Base-by-base conservation (phyloP, 176 grass and related monocot genomes). In the Poa pratensis region DNA sequence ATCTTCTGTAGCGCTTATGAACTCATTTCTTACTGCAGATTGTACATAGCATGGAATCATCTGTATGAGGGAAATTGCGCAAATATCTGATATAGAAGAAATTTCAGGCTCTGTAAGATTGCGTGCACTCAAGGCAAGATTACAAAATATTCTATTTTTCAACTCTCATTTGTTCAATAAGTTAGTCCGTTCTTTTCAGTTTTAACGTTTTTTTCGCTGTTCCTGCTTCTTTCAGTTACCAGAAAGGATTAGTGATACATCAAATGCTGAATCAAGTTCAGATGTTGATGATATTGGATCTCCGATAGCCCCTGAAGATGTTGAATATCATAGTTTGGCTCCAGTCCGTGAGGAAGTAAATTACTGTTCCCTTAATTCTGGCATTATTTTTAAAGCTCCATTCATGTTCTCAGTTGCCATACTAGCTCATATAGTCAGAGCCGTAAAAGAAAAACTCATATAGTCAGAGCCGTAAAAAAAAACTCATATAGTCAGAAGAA, bases 301-400 rank as follows among this genome's bases (percentile, higher is more conserved):
- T 74, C 90, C 93, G 66, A 17, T 74, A 23, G 90, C 80, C 73
- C 86, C 80, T 84, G 88, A 85, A 77, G 88, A 85, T 84, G 79
- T 85, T 81, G 91, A 98, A 78, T 94, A 92, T 88, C 85, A 80
- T 88, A 83, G 84, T 86, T 88, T 99, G 90, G 86, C 94, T 69
- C 91, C 92, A 73, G 94, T 99, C 83, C 86, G 58, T 74, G 94
- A 99, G 91, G 97, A 99, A 86, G 93, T 94, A 82, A 86, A 82
- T 39, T 70, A 45, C 76, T 90, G 50, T 79, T 83, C 65, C 54
- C 48, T 84, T 49, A 76, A 9, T 84, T 50, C 9, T 74, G 16
- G 5, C 26, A 74, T 82, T 82, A 53, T 71, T 55, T 71, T 55
- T 55, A 48, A 71, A 82, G 4, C 70, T 53, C 53, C 52, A 60